Evolutionary conservation across 495 filamentous ascomycete genomes (phyloP).

Genomic region (Poronia punctata): DNA sequence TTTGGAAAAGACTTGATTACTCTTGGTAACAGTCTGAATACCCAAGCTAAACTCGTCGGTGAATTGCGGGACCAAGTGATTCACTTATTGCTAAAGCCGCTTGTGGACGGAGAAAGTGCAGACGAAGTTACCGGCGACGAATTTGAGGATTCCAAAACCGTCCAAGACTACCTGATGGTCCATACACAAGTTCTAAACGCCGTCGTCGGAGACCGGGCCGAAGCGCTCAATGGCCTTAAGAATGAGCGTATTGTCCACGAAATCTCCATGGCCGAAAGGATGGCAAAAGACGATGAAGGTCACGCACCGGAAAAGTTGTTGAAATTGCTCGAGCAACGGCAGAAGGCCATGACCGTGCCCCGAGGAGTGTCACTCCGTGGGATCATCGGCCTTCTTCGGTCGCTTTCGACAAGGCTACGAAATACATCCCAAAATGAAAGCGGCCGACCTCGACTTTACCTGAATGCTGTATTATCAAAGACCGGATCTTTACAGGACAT

Average conservation of each 20-base stretch:
- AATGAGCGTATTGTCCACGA: slow-evolving; percentile 81
- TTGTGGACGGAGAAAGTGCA: slow-evolving; percentile 76
- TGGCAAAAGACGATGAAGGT: slow-evolving; percentile 57
- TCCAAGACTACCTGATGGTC: slow-evolving; percentile 75
- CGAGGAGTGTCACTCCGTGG: slow-evolving; percentile 53
- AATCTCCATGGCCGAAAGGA: slow-evolving; percentile 46
- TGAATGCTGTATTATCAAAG: slow-evolving; percentile 47
- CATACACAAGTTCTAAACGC: slow-evolving; percentile 72
- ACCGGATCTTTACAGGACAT: slow-evolving; percentile 55
- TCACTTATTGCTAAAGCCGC: slow-evolving; percentile 58
- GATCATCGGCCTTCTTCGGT: slow-evolving; percentile 61
- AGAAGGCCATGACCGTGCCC: slow-evolving; percentile 49
- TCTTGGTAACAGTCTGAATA: slow-evolving; percentile 52
- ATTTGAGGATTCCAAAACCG: slow-evolving; percentile 77
- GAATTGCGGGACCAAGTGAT: slow-evolving; percentile 67
- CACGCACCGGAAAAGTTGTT: slow-evolving; percentile 65
- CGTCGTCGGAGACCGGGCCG: slow-evolving; percentile 69
- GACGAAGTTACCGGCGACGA: slow-evolving; percentile 77
- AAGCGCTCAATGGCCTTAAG: slow-evolving; percentile 63
- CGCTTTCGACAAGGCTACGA: slow-evolving; percentile 54
- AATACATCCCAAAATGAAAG: slow-evolving; percentile 54
- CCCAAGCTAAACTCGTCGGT: slow-evolving; percentile 60
- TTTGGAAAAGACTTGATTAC: slow-evolving; percentile 23
- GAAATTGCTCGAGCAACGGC: slow-evolving; percentile 51
- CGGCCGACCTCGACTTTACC: slow-evolving; percentile 55